Percentiles rank a stretch among this genome's conserved stretches.
Evolutionary conservation across 441 rosid species (phyloP).

Genomic region (Adansonia gregorii): DNA sequence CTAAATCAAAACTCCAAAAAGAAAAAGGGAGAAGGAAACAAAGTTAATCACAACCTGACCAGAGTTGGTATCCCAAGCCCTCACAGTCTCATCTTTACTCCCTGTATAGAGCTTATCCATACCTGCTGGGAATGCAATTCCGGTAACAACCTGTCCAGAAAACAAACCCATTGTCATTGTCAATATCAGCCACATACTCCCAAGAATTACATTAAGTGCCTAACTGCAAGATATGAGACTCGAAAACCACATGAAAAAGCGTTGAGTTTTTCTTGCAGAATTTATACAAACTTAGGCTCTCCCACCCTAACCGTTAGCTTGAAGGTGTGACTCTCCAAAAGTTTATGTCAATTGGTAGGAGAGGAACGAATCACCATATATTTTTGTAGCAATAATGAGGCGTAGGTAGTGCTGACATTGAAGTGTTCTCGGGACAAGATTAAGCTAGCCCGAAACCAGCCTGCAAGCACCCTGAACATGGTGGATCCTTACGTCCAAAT

Average conservation of each 20-base stretch:
- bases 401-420: too few species aligned
- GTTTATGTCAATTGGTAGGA: background rate
- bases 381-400: background rate
- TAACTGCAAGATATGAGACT: background rate
- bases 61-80: conserved; percentile 93
- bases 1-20: conserved; percentile 7
- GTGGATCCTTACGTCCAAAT: too few species aligned
- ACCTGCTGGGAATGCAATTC: conserved; percentile 83
- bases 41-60: conserved; percentile 68
- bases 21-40: background rate
- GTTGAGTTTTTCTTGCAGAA: background rate
- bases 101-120: conserved; percentile 93
- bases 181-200: conserved; percentile 14
- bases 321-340: background rate
- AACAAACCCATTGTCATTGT: conserved; percentile 22
- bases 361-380: background rate
- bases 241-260: background rate
- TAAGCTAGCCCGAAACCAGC: too few species aligned
- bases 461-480: too few species aligned
- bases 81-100: conserved; percentile 81
- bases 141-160: conserved; percentile 68
- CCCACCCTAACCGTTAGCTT: background rate
- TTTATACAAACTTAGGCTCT: background rate
- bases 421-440: too few species aligned
- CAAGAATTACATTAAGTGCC: conserved; percentile 5